Percentiles rank a stretch among this genome's conserved stretches.
phyloP scores from a whole-genome alignment of 805 yeast species.

The Nakazawaea anatomiae region DNA sequence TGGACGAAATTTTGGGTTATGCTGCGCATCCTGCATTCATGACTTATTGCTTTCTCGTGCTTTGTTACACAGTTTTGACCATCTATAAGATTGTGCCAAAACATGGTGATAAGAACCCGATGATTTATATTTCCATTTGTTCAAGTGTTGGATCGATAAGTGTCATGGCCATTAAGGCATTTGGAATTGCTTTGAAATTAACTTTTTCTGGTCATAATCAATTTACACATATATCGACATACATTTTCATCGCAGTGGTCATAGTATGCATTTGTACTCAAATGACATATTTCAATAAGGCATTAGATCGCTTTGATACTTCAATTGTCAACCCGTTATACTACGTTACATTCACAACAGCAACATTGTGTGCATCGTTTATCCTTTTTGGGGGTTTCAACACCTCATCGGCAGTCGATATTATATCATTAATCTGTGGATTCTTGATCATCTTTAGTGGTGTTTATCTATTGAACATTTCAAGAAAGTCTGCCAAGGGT shows the following conservation, averaged over 20 bases:
- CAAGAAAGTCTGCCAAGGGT: slow-evolving; percentile 52
- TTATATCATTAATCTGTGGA: slow-evolving; percentile 77
- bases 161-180: slow-evolving; percentile 88
- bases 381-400: slow-evolving; percentile 83
- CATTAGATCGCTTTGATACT: slow-evolving; percentile 88
- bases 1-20: slow-evolving; percentile 77
- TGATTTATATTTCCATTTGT: slow-evolving; percentile 86
- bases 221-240: slow-evolving; percentile 79
- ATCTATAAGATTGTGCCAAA: slow-evolving; percentile 78
- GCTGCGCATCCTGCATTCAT: slow-evolving; percentile 77
- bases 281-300: slow-evolving; percentile 92
- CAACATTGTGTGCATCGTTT: slow-evolving; percentile 80
- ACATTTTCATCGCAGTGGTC: slow-evolving; percentile 73
- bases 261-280: slow-evolving; percentile 80
- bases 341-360: slow-evolving; percentile 88
- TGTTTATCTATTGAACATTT: slow-evolving; percentile 73
- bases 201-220: slow-evolving; percentile 84
- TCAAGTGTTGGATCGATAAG: slow-evolving; percentile 87
- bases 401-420: slow-evolving; percentile 72
- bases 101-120: slow-evolving; percentile 76
- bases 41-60: slow-evolving; percentile 57
- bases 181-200: slow-evolving; percentile 85
- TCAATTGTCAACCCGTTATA: slow-evolving; percentile 87
- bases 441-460: slow-evolving; percentile 85
- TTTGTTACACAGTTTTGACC: slow-evolving; percentile 66